Conservation (phyloP, 805 yeast genomes). For the Limtongia smithiae region DNA sequence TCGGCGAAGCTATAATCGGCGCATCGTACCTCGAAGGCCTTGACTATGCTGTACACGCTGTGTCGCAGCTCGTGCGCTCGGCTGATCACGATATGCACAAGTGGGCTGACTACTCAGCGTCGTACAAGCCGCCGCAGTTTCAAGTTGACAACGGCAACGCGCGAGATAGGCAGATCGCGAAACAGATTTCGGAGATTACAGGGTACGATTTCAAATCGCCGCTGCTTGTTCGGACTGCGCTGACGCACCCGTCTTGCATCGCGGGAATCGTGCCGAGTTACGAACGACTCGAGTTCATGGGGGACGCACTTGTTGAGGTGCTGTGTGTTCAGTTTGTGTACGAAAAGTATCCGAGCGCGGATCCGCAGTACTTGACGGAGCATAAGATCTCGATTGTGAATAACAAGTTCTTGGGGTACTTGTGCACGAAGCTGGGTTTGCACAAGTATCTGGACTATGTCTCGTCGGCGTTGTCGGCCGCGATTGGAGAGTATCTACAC, state of each 20-base stretch:
- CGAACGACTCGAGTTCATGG: constrained; percentile 13
- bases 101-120: constrained; percentile 1
- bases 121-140: background rate
- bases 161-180: background rate
- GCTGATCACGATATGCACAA: background rate
- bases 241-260: constrained; percentile 8
- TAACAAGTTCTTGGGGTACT: constrained; percentile 9
- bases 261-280: background rate
- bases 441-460: constrained; percentile 3
- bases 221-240: background rate
- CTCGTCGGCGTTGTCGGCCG: constrained; percentile 1
- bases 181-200: background rate
- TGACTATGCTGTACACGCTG: constrained; percentile 4
- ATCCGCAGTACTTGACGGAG: constrained; percentile 8
- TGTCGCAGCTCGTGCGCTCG: background rate
- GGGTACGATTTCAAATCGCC: constrained; percentile 7
- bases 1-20: constrained; percentile 10
- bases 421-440: constrained; percentile 2
- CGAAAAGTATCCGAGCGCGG: constrained; percentile 3
- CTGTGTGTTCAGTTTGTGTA: constrained; percentile 4
- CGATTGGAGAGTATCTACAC: constrained; percentile 4
- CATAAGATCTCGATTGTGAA: constrained; percentile 6
- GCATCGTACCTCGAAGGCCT: background rate
- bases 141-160: background rate
- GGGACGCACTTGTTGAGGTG: constrained; percentile 9